phyloP scores from a whole-genome alignment of 148 eudicot genomes.

The Chenopodium quinoa region DNA sequence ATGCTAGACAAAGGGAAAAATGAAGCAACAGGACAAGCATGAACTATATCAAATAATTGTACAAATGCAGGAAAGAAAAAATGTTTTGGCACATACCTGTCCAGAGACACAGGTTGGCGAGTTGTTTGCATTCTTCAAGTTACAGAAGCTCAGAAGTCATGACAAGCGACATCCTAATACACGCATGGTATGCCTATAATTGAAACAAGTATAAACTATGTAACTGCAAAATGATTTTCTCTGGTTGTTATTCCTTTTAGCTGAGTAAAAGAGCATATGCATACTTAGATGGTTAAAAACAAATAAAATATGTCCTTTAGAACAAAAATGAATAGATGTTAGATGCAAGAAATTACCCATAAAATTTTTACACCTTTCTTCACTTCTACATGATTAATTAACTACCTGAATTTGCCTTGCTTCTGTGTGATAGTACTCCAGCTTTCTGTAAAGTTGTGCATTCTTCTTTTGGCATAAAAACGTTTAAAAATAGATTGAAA shows the following conservation, averaged over 20 bases:
- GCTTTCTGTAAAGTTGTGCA: conserved; percentile 1
- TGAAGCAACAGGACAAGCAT: not conserved
- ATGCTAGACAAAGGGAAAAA: not conserved
- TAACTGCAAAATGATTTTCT: not conserved
- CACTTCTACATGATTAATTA: not conserved
- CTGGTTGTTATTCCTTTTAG: not conserved
- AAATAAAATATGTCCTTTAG: not conserved
- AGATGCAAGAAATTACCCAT: not conserved
- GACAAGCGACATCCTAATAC: not conserved
- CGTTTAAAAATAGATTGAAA: not conserved
- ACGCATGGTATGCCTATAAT: not conserved
- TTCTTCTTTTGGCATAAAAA: conserved; percentile 13
- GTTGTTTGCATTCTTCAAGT: too few relatives aligned
- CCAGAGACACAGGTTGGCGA: too few relatives aligned
- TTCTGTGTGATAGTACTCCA: not conserved
- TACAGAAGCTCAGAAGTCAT: not conserved
- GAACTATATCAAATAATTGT: not conserved
- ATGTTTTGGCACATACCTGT: too few relatives aligned
- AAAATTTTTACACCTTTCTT: not conserved
- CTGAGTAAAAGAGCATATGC: not conserved
- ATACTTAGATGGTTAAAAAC: not conserved
- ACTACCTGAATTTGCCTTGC: conserved; percentile 3
- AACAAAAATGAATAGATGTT: not conserved
- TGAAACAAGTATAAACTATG: not conserved
- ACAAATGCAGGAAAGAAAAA: too few relatives aligned